Percentiles rank a stretch among this genome's conserved stretches.
These are phyloP conservation scores for Prinsepia uniflora DNA, from an alignment of 306 rosid species.

Conservation along the genomic window DNA sequence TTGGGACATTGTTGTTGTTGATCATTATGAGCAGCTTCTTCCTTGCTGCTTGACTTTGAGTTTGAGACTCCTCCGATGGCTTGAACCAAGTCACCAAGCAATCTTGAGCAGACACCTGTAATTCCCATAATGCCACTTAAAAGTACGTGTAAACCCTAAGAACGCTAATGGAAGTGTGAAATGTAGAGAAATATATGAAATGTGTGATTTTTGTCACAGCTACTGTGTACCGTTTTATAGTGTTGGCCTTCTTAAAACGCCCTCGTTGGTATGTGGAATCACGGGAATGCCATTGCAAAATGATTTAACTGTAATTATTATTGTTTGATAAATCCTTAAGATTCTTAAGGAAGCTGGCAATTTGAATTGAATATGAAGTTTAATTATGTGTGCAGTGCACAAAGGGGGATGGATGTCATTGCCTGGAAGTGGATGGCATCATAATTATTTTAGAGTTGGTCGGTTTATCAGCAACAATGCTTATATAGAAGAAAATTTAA, in stretches of 20 bases:
- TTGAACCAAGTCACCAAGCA: conserved; percentile 58
- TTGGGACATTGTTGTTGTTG: background rate
- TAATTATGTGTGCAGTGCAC: conserved; percentile 14
- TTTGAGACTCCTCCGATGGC: conserved; percentile 35
- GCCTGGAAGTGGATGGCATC: too few relatives aligned
- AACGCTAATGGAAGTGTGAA: background rate
- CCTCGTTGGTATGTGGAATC: conserved; percentile 19
- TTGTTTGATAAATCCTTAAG: conserved; percentile 26
- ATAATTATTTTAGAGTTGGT: background rate
- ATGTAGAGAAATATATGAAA: background rate
- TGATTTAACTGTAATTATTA: conserved; percentile 17
- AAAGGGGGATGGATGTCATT: background rate
- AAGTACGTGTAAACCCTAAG: background rate
- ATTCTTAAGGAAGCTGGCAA: conserved; percentile 46
- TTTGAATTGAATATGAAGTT: conserved; percentile 18
- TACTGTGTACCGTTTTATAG: conserved; percentile 39
- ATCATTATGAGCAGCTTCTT: conserved; percentile 13
- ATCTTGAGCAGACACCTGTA: conserved; percentile 49
- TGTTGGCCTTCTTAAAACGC: conserved; percentile 13
- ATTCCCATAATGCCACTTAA: conserved; percentile 43
- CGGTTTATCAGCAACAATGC: conserved; percentile 11
- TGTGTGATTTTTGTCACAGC: background rate
- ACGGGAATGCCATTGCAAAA: conserved; percentile 36
- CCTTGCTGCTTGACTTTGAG: conserved; percentile 10
- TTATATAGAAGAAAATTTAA: background rate